Conservation (phyloP, 495 filamentous ascomycete species). For the Talaromyces stipitatus region DNA sequence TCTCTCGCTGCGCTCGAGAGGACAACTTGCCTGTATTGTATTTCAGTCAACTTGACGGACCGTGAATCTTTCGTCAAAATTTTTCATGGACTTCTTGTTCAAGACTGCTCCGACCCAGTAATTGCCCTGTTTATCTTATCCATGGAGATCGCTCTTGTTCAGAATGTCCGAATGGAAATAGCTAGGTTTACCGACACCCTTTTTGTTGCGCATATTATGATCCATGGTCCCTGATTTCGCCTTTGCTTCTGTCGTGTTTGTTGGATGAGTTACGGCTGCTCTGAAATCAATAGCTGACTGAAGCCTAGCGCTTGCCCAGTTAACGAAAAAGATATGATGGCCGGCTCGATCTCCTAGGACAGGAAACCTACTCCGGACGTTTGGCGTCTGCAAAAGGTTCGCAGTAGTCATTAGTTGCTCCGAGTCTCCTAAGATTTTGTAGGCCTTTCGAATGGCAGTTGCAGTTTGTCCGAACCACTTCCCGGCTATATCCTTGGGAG, state of each 20-base stretch:
- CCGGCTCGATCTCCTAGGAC: neutral
- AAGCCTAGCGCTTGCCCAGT: neutral
- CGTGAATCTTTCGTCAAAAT: neutral
- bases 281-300: neutral
- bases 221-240: too few species aligned
- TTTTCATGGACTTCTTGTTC: neutral
- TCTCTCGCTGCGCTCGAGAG: too few species aligned
- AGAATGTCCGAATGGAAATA: neutral
- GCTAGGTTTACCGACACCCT: neutral
- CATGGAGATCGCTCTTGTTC: neutral
- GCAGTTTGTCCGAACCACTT: neutral
- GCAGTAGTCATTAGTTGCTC: neutral
- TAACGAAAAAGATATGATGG: neutral
- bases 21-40: too few species aligned
- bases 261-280: neutral
- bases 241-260: neutral
- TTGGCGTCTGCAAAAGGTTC: neutral
- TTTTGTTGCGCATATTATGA: too few species aligned
- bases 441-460: neutral
- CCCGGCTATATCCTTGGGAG: neutral
- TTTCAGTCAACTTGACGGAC: too few species aligned
- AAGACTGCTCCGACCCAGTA: neutral
- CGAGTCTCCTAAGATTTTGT: neutral
- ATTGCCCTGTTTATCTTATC: neutral
- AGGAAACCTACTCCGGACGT: neutral